Base-by-base conservation (phyloP, 106 monocot genomes). In the Dioscorea alata region DNA sequence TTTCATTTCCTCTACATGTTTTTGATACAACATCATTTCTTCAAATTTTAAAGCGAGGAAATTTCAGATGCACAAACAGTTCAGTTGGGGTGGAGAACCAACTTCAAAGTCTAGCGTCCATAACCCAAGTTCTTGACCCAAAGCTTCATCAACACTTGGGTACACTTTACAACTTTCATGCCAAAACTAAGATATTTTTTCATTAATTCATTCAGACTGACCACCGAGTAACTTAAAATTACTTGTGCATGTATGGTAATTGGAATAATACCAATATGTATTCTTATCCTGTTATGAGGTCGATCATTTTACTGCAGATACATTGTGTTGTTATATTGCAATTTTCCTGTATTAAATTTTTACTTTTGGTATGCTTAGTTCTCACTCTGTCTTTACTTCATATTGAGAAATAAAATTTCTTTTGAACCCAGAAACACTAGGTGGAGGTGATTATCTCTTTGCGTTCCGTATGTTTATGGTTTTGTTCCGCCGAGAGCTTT, bases 401-500 rank as follows among this genome's bases (percentile, higher is more conserved):
- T 54, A 59, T 21, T 59, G 59, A 59, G 59, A 23, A 59, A 59
- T 18, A 23, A 13, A 57, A 20, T 60, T 56, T 22, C 59, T 72
- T 53, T 53, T 72, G 23, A 78, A 67, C 31, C 49, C 83, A 95
- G 95, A 95, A 80, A 78, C 81, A 64, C 79, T 95, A 32, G 95
- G 95, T 69, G 95, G 90, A 61, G 95, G 95, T 74, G 95, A 95
- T 74, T 95, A 91, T 79, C 79, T 95, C 31, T 95, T 95, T 76
- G 95, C 95, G 20, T 88, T 95, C 64, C 88, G 95, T 16, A 95
- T 95, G 95, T 91, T 91, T 75, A 95, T 95, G 95, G 95, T 95
- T 10, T 69, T 95, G 64, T 95, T 95, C 79, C 88, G 95, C 12
- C 85, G 95, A 57, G 95, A 95, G 59, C 84, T 95, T 64, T 95